phyloP scores from a whole-genome alignment of 441 rosid genomes.

The Pelargonium australe region DNA sequence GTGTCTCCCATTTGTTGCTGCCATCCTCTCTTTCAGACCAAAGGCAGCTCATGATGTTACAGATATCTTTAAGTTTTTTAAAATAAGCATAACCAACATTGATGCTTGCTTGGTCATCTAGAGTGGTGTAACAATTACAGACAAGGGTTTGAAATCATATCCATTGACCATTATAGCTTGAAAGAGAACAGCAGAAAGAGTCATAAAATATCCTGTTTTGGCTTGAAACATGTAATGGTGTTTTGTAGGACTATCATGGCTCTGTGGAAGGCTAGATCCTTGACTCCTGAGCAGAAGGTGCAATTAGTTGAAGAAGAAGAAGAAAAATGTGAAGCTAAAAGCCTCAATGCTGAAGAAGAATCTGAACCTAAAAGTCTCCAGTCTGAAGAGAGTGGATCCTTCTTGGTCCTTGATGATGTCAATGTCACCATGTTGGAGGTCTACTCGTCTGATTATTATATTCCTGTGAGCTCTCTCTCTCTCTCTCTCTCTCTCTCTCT shows the following conservation, averaged over 20 bases:
- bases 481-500: not conserved
- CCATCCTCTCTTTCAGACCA: not conserved
- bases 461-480: conserved; percentile 51
- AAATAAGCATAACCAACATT: not conserved
- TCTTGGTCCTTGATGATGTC: conserved; percentile 80
- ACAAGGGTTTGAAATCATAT: not conserved
- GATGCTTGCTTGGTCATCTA: not conserved
- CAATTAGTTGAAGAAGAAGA: conserved; percentile 73
- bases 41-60: not conserved
- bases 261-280: conserved; percentile 85
- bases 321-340: not conserved
- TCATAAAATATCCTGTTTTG: not conserved
- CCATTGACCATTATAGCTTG: not conserved
- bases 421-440: conserved; percentile 51
- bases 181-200: not conserved
- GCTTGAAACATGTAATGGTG: conserved; percentile 8
- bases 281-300: conserved; percentile 92
- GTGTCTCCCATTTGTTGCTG: not conserved
- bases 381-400: conserved; percentile 63
- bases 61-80: not conserved
- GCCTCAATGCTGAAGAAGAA: not conserved
- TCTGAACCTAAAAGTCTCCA: conserved; percentile 5
- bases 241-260: conserved; percentile 83
- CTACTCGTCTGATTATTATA: conserved; percentile 49
- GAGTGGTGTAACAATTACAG: not conserved